Base-by-base conservation (phyloP, 306 rosid genomes). In the Aeschynomene evenia region DNA sequence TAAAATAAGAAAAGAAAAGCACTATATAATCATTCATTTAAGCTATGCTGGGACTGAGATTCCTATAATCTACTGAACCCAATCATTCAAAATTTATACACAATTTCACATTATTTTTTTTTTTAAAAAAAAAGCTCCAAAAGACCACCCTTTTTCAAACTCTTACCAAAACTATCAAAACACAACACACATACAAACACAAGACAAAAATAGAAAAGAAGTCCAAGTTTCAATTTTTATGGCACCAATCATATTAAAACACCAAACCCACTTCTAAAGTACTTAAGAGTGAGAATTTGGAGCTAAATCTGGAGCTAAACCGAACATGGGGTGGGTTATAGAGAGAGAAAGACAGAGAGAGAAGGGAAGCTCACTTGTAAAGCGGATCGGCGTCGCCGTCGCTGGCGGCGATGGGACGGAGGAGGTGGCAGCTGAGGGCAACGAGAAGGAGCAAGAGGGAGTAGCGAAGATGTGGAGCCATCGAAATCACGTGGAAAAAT, bases 321-420 rank as follows among this genome's bases (percentile, higher is more conserved):
- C 43, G 54, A 62, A 46, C 24, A 31, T 21, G 16, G 49, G 21
- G 19, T 15, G 45, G 42, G 0, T 5, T 16, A 36, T 4, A 39
- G 50, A 63, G 23, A 15, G 61, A 37, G 13, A 39, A 24, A 13
- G 21, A 36, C 4, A 39, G 50, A 63, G 23, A 15, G 60, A 37
- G 13, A 39, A 24, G 24, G 18, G 39, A 53, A 29, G 42, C 58
- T 73, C 67, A 88, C 98, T 49, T 80, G 92, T 87, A 92, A 76
- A 87, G 55, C 39, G 89, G 96, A 89, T 92, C 98, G 46, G 88
- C 72, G 53, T 88, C 96, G 11, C 98, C 98, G 46, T 86, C 77
- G 63, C 83, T 76, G 19, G 95, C 96, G 78, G 61, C 26, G 37
- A 84, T 65, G 64, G 63, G 68, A 42, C 50, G 65, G 79, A 83